Conservation (phyloP, 2,329 filamentous ascomycete genomes). For the Alternaria consortialis region DNA sequence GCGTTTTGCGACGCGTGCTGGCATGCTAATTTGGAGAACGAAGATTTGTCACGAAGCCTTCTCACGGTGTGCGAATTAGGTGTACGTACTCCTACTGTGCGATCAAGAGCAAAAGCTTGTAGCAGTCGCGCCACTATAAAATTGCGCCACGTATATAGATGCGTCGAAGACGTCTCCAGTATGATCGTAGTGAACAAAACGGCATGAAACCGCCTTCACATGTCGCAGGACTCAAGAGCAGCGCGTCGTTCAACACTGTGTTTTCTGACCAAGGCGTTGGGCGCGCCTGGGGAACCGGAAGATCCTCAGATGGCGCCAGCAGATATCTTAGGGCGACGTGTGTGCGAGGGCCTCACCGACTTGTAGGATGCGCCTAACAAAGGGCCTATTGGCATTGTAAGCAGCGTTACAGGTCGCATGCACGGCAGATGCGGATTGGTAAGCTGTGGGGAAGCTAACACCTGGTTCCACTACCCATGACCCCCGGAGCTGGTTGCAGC, state of each 20-base stretch:
- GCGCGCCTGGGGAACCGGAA: background rate
- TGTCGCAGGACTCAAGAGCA: slow-evolving; percentile 1
- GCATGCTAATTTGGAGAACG: background rate
- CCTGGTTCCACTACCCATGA: slow-evolving; percentile 3
- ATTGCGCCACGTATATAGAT: no score
- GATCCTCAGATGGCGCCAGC: background rate
- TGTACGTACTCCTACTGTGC: background rate
- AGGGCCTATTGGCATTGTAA: slow-evolving; percentile 1
- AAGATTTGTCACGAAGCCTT: background rate
- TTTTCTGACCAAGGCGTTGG: background rate
- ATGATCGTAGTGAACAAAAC: background rate
- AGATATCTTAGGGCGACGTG: background rate
- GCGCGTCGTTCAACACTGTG: slow-evolving; percentile 3
- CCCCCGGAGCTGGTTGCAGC: background rate
- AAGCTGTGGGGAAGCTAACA: slow-evolving; percentile 11
- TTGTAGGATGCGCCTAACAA: background rate
- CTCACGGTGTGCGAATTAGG: background rate
- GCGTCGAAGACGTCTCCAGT: background rate
- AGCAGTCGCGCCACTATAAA: no score
- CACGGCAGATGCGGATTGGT: slow-evolving; percentile 3
- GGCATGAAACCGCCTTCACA: background rate
- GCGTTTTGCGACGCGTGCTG: background rate
- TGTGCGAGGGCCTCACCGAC: slow-evolving; percentile 10
- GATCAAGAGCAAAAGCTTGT: no score
- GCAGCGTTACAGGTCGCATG: slow-evolving; percentile 9